phyloP scores from a whole-genome alignment of 768 basidiomycete genomes.

The Chalciporus chontae region DNA sequence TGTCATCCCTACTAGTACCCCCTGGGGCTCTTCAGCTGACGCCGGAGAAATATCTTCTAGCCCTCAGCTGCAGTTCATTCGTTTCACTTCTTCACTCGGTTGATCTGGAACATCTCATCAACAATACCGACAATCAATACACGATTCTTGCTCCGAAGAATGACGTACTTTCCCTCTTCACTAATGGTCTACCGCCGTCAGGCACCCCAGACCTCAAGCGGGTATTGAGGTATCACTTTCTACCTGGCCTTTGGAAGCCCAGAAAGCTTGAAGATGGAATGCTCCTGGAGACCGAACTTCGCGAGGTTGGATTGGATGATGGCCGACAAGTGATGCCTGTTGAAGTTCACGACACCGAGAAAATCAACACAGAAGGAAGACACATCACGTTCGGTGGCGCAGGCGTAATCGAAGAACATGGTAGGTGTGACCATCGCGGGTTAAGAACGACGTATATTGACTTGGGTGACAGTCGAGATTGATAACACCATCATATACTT shows the following conservation, averaged over 20 bases:
- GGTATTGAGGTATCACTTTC: constrained; percentile 84
- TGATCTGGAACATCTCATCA: constrained; percentile 65
- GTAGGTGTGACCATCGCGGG: constrained; percentile 42
- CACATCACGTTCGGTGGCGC: constrained; percentile 82
- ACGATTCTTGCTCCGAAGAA: constrained; percentile 93
- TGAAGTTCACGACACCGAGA: constrained; percentile 51
- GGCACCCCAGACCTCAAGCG: constrained; percentile 71
- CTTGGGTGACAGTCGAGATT: constrained; percentile 51
- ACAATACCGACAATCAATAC: constrained; percentile 62
- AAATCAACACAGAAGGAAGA: constrained; percentile 44
- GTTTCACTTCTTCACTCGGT: constrained; percentile 86
- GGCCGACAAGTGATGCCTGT: constrained; percentile 69
- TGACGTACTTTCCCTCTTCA: constrained; percentile 67
- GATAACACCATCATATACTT: constrained; percentile 88
- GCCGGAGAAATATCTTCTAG: constrained; percentile 92
- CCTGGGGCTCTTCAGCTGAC: constrained; percentile 74
- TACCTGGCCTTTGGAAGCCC: constrained; percentile 74
- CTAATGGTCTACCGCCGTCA: constrained; percentile 52
- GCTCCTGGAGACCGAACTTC: constrained; percentile 76
- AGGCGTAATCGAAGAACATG: constrained; percentile 68
- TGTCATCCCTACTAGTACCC: constrained; percentile 80
- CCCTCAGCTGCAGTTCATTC: constrained; percentile 88
- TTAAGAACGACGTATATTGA: constrained; percentile 2
- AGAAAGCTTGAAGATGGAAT: constrained; percentile 69
- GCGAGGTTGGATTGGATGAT: constrained; percentile 64